These are phyloP conservation scores for Backusella luteola DNA, from an alignment of 192 early-diverging fungal species.

Conservation along the genomic window DNA sequence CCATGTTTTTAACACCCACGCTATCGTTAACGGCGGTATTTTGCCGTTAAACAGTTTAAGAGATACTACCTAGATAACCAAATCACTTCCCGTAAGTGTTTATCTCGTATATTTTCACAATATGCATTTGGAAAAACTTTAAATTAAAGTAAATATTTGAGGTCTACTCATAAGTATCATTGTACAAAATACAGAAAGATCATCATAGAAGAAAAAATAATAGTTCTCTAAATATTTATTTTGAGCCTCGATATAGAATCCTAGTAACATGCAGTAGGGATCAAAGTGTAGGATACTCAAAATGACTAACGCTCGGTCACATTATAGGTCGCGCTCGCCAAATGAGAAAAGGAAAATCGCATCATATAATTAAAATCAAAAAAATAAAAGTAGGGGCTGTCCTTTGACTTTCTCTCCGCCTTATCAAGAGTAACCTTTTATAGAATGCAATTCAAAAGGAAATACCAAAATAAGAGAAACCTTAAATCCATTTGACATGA, in stretches of 20 bases:
- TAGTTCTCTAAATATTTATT: background rate
- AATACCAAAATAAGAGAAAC: too few relatives aligned
- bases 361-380: too few relatives aligned
- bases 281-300: background rate
- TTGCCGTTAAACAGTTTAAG: too few relatives aligned
- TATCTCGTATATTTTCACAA: background rate
- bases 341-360: background rate
- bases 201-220: background rate
- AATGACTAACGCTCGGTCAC: background rate
- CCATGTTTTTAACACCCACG: too few relatives aligned
- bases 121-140: background rate
- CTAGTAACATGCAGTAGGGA: background rate
- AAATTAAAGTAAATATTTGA: background rate
- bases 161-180: background rate
- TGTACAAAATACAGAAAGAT: background rate
- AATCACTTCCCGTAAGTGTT: background rate
- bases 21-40: too few relatives aligned
- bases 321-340: background rate
- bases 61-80: background rate
- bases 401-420: too few relatives aligned
- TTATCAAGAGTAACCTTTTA: too few relatives aligned
- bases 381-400: too few relatives aligned
- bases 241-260: background rate
- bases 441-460: too few relatives aligned
- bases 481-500: too few relatives aligned